Evolutionary conservation across 176 grass and related monocot genomes (phyloP).

Genomic region (Hyparrhenia diplandra): DNA sequence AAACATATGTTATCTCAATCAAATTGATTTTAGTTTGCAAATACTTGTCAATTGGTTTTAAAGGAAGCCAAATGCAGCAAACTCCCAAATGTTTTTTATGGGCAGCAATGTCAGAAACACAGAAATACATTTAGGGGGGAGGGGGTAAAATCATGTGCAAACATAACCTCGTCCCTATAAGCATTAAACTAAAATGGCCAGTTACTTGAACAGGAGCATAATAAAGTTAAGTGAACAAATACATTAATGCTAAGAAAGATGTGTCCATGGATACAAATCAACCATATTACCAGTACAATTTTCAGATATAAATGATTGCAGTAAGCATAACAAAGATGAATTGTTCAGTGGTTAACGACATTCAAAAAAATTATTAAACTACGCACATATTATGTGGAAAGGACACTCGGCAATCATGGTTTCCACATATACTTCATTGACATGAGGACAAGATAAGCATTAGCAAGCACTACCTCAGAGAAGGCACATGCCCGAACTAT

Average conservation of each 20-base stretch:
- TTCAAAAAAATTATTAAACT: background rate
- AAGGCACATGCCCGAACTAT: slow-evolving; percentile 85
- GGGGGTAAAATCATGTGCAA: background rate
- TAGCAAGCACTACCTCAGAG: slow-evolving; percentile 57
- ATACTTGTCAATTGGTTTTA: background rate
- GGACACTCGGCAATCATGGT: background rate
- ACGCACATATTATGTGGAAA: background rate
- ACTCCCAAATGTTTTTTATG: background rate
- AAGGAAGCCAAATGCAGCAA: background rate
- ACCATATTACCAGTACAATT: background rate
- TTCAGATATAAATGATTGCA: background rate
- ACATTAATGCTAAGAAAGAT: slow-evolving; percentile 3
- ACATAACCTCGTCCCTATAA: background rate
- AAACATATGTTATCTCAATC: background rate
- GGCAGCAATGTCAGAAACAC: background rate
- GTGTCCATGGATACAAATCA: background rate
- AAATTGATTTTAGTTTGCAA: background rate
- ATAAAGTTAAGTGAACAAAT: background rate
- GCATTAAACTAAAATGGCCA: background rate
- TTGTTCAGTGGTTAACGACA: background rate
- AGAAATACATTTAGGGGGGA: background rate
- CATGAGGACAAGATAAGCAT: background rate
- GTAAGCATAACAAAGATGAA: background rate
- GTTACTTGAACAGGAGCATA: background rate
- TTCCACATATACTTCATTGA: background rate